Evolutionary conservation across 306 rosid genomes (phyloP), one percentile per base, ranked within the genome.

Genomic region (Trifolium dubium): DNA sequence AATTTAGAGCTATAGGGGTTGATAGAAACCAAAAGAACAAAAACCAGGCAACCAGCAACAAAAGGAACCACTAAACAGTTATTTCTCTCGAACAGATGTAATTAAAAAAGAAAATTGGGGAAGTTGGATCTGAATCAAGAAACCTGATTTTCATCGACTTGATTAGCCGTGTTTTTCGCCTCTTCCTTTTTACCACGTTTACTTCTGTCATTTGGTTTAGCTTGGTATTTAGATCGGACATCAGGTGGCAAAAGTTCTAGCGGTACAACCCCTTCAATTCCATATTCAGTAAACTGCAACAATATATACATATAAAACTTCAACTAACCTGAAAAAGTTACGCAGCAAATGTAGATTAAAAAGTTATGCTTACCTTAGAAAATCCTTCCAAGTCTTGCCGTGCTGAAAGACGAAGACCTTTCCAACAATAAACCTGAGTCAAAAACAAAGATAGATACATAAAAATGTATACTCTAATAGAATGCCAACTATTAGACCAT

Each of bases 361-460:
- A 68, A 49, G 60, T 28, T 29, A 75, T 71, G 30, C 83, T 56
- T 84, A 91, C 98, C 84, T 87, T 85, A 15, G 98, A 94, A 83
- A 94, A 94, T 59, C 98, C 98, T 46, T 94, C 98, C 80, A 94
- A 89, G 84, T 94, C 98, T 69, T 94, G 98, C 58, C 98, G 87
- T 71, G 98, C 98, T 12, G 98, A 86, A 79, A 94, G 86, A 59
- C 97, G 88, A 60, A 94, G 91, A 65, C 98, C 92, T 85, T 94
- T 94, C 98, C 98, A 94, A 89, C 97, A 94, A 67, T 88, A 94
- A 77, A 94, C 98, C 98, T 93, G 90, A 79, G 83, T 67, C 67
- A 72, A 64, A 63, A 81, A 64, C 31, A 31, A 69, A 74, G 5
- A 39, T 35, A 54, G n/a, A 46, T 14, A 55, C 44, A 41, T 58